Evolutionary conservation across 164 flowering plant genomes (phyloP).

Genomic region (Malania oleifera): DNA sequence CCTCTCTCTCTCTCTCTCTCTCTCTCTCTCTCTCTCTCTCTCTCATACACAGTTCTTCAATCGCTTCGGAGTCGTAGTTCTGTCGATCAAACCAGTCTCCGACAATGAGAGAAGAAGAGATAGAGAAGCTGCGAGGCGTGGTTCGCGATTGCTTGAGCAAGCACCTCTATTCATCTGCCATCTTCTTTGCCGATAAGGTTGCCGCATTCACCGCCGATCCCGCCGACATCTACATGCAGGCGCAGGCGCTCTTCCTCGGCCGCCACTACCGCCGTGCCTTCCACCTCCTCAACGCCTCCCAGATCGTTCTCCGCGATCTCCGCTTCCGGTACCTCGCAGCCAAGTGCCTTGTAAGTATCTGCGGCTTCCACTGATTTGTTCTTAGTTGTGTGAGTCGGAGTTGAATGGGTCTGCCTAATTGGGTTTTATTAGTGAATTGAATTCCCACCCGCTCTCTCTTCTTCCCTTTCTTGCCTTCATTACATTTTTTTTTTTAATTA

Average conservation of each 20-base stretch:
- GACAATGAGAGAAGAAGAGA: conserved; percentile 66
- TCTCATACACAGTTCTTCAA: no score
- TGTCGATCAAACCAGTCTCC: no score
- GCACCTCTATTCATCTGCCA: conserved; percentile 95
- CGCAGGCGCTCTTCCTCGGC: conserved; percentile 73
- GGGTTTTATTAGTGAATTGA: no score
- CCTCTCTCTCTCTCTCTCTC: conserved; percentile 1
- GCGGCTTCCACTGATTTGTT: neutral
- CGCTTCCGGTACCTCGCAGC: conserved; percentile 97
- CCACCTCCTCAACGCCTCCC: conserved; percentile 84
- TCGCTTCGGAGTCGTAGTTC: no score
- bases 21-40: neutral
- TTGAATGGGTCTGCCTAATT: no score
- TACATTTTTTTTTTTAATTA: neutral
- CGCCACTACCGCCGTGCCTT: conserved; percentile 61
- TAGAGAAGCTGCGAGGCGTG: conserved; percentile 85
- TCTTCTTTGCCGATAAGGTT: conserved; percentile 96
- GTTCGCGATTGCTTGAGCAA: conserved; percentile 95
- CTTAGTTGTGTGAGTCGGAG: neutral
- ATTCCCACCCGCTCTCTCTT: neutral
- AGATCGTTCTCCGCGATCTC: conserved; percentile 80
- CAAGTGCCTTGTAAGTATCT: conserved; percentile 64
- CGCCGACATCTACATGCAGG: conserved; percentile 95
- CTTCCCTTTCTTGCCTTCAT: neutral
- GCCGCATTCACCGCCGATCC: conserved; percentile 90